Percentiles rank a stretch among this genome's conserved stretches.
Evolutionary conservation across 306 rosid genomes (phyloP).

Genomic region (Castanopsis chinensis): DNA sequence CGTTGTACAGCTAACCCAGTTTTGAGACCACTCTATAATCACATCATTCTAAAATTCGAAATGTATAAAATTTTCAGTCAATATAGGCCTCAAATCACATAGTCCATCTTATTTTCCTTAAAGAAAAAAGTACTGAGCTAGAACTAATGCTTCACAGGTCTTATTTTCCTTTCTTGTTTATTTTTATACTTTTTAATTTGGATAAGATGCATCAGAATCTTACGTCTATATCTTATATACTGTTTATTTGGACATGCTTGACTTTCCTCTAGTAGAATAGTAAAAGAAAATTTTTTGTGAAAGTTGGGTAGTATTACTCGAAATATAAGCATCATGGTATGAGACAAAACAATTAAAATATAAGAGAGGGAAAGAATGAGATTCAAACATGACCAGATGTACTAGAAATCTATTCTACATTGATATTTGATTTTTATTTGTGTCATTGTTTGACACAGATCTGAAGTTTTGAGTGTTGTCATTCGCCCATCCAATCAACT

Average conservation of each 20-base stretch:
- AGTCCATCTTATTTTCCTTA: no score
- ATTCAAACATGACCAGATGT: not conserved
- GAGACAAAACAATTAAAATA: not conserved
- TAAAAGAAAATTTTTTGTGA: not conserved
- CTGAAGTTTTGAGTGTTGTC: conserved; percentile 75
- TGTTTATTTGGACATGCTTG: not conserved
- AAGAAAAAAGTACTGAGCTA: no score
- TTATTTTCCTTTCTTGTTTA: no score
- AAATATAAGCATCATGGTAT: not conserved
- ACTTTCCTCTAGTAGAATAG: not conserved
- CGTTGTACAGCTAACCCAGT: no score
- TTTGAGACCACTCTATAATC: no score
- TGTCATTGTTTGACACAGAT: conserved; percentile 50
- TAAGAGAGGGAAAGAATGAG: not conserved
- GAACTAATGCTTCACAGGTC: no score
- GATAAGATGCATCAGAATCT: not conserved
- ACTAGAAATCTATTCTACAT: not conserved
- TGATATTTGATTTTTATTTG: conserved; percentile 1
- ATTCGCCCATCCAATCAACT: conserved; percentile 75
- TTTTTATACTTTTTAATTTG: not conserved
- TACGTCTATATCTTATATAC: not conserved
- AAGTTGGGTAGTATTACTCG: not conserved
- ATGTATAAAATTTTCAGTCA: no score
- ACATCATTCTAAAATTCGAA: no score
- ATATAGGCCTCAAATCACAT: no score